Base-by-base conservation (phyloP, 371 early-diverging fungal species). In the Syncephalastrum racemosum region DNA sequence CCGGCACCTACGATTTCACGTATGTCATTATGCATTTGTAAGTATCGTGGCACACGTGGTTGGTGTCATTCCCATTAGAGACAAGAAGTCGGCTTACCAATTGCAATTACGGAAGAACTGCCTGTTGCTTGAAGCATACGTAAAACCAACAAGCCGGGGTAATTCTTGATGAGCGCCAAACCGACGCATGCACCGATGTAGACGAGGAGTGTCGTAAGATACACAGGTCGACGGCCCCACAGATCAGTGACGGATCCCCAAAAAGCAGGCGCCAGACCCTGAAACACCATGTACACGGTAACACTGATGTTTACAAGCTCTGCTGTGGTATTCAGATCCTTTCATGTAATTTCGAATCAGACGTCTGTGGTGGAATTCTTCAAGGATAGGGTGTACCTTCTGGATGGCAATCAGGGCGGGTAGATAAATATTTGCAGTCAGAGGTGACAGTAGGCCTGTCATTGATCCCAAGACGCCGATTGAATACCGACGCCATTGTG, bases 241-340 rank as follows among this genome's bases (percentile, higher is more conserved):
- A 60, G 62, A 59, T 88, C 89, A 0, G 88, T 77, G 7, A 86
- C 58, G 5, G 82, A 73, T 12, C 84, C 87, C 88, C 88, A 88
- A n/a, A 86, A 64, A 6, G 71, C 49, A 10, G 74, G 74, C 6
- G 74, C 62, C 3, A 70, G 16, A 10, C 59, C 74, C 49, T 73
- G 74, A 25, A 65, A 59, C 1, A 73, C 44, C 74, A 73, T 70
- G 23, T 70, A 73, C 0, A 59, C 43, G 0, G 70, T 67, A 4
- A 73, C 51, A 1, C 71, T 66, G 1, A 73, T 41, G 25, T 64
- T 73, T 2, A 73, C 58, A 7, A 62, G 25, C 25, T 57, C 59
- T 16, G 68, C 55, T 0, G 62, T 61, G 23, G 59, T 57, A 6
- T 57, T 19, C 2, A 72, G 22, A 27, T 63, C 66, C 72, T 72